A percentile compares a stretch with the other conserved stretches of the same genome.
Evolutionary conservation across 345 rosid species (phyloP).

Genomic region (Trapa bicornis): DNA sequence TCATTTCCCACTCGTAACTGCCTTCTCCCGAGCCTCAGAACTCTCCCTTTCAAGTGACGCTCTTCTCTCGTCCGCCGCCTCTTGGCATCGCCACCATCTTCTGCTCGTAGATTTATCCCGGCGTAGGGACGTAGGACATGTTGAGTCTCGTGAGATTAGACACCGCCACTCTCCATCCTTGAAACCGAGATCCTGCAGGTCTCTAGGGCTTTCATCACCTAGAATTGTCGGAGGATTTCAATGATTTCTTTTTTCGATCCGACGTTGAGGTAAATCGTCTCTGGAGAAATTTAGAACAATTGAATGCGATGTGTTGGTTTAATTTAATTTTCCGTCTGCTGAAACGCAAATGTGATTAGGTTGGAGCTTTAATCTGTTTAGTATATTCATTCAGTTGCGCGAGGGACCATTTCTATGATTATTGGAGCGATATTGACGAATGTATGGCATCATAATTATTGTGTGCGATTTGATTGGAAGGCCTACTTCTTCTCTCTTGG

Average conservation of each 20-base stretch:
- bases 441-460: no score
- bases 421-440: not conserved
- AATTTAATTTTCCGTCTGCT: not conserved
- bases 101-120: not conserved
- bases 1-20: no score
- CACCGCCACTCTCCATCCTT: slow-evolving; percentile 12
- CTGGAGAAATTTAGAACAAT: no score
- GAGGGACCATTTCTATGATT: not conserved
- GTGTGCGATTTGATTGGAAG: not conserved
- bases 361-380: not conserved
- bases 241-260: slow-evolving; percentile 71
- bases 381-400: not conserved
- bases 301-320: not conserved
- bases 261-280: slow-evolving; percentile 43
- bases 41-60: no score
- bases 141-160: slow-evolving; percentile 17
- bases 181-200: slow-evolving; percentile 41
- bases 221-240: slow-evolving; percentile 71
- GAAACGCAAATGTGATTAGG: not conserved
- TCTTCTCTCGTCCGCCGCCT: no score
- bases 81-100: no score
- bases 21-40: no score
- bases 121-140: not conserved
- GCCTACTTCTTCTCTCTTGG: slow-evolving; percentile 13
- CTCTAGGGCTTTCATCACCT: slow-evolving; percentile 68